Evolutionary conservation across 225 moss, liverwort and hornwort genomes (phyloP).

Genomic region (Antitrichia curtipendula): DNA sequence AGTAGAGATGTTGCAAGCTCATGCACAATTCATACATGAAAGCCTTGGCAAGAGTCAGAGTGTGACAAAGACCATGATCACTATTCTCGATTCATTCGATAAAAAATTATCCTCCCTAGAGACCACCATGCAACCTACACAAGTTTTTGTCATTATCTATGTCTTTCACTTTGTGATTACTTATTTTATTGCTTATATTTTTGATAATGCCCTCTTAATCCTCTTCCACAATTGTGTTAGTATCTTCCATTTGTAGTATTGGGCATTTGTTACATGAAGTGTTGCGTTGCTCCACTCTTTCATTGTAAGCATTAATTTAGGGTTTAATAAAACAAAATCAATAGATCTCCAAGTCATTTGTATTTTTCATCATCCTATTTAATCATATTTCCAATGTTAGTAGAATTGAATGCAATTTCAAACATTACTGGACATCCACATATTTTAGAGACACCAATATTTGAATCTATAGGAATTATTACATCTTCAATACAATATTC

Average conservation of each 20-base stretch:
- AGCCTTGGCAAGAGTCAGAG: constrained; percentile 52
- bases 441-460: background rate
- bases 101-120: constrained; percentile 59
- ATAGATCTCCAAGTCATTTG: background rate
- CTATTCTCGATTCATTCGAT: constrained; percentile 72
- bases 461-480: background rate
- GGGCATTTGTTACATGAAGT: background rate
- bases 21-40: constrained; percentile 59
- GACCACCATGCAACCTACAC: constrained; percentile 81
- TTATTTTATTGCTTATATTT: background rate
- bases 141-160: constrained; percentile 18
- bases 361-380: background rate
- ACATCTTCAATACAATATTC: background rate
- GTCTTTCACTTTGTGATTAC: background rate
- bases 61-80: constrained; percentile 59
- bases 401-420: background rate
- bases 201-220: background rate
- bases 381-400: background rate
- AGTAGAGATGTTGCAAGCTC: constrained; percentile 45
- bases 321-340: background rate
- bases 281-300: background rate
- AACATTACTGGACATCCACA: background rate
- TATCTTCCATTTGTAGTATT: background rate
- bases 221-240: background rate
- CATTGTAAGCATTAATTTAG: background rate